A percentile compares a stretch with the other conserved stretches of the same genome.
These are phyloP conservation scores for Ceratorhiza oryzae-sativae DNA, from an alignment of 1,284 basidiomycete species.

Conservation along the genomic window DNA sequence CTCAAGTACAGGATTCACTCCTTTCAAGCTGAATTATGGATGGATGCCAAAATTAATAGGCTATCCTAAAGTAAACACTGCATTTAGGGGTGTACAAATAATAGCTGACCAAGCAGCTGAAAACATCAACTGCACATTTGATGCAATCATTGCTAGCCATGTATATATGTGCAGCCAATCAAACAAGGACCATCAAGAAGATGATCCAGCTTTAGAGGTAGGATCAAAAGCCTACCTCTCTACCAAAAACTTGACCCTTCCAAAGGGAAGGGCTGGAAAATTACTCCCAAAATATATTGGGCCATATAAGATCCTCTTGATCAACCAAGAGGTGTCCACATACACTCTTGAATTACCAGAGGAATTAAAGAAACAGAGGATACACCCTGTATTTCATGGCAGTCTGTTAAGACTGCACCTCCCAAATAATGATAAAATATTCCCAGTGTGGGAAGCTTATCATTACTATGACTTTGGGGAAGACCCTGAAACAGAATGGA, in stretches of 20 bases:
- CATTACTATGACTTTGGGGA: constrained; percentile 16
- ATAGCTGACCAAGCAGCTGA: no score
- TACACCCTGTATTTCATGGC: constrained; percentile 44
- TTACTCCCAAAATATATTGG: constrained; percentile 38
- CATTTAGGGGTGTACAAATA: no score
- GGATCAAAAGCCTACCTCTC: constrained; percentile 51
- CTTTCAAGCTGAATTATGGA: no score
- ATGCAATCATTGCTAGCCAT: constrained; percentile 46
- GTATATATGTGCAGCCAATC: constrained; percentile 46
- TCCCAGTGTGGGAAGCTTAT: background rate
- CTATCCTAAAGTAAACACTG: no score
- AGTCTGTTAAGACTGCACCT: constrained; percentile 43
- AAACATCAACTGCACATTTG: no score
- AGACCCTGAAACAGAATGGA: constrained; percentile 9
- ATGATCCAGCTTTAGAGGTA: constrained; percentile 37
- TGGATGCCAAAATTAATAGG: no score
- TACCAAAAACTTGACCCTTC: constrained; percentile 50
- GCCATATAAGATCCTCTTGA: no score
- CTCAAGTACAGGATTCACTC: no score
- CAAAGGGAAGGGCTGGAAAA: constrained; percentile 14
- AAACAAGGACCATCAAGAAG: constrained; percentile 44
- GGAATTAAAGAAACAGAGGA: constrained; percentile 39
- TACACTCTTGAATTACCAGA: constrained; percentile 45
- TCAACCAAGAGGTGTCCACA: no score
- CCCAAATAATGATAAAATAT: constrained; percentile 43